phyloP scores from a whole-genome alignment of 2,329 filamentous ascomycete genomes.

The Hymenoscyphus linearis region DNA sequence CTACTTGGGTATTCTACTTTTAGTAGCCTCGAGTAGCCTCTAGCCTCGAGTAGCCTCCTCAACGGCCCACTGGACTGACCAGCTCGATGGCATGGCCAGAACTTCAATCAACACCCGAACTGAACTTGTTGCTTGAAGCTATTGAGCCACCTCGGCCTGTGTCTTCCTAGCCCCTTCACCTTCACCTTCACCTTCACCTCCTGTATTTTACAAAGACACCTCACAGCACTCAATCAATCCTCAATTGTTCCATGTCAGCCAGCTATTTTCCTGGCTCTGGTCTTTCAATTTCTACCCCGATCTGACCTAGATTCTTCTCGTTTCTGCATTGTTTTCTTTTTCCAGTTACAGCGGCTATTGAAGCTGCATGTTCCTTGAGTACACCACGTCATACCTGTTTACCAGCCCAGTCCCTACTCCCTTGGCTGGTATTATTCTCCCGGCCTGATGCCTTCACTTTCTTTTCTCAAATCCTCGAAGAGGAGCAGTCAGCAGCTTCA shows the following conservation, averaged over 20 bases:
- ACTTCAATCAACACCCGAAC: neutral
- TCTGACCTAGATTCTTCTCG: no score
- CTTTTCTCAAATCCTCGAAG: conserved; percentile 18
- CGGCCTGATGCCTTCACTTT: conserved; percentile 7
- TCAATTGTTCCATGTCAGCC: no score
- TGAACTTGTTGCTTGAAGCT: neutral
- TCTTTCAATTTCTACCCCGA: no score
- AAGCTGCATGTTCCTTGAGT: neutral
- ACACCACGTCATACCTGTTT: neutral
- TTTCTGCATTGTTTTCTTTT: neutral
- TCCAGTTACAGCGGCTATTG: neutral
- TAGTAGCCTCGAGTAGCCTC: no score
- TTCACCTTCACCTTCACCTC: no score
- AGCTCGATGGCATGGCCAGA: neutral
- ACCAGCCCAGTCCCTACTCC: neutral
- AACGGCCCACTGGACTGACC: neutral
- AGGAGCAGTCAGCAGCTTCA: conserved; percentile 16
- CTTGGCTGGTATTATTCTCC: neutral
- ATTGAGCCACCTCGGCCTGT: neutral
- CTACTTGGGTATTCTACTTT: no score
- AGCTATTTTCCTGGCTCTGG: no score
- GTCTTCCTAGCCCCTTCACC: no score
- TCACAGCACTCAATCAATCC: no score
- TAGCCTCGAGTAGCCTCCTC: neutral
- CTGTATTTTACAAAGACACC: no score